A percentile compares a stretch with the other conserved stretches of the same genome.
Conservation (phyloP, 164 flowering plant genomes). For the Pachysandra terminalis region DNA sequence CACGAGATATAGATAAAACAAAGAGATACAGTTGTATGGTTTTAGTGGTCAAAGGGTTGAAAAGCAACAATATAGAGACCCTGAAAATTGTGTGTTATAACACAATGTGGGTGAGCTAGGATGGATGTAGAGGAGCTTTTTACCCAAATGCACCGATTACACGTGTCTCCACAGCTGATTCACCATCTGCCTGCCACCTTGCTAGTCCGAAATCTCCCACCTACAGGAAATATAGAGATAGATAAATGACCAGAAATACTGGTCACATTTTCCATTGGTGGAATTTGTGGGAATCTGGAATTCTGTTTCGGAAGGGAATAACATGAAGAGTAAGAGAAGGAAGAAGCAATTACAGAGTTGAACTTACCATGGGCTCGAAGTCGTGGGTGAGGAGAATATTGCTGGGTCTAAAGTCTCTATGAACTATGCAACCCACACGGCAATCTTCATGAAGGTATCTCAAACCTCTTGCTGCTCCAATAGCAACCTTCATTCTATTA, state of each 20-base stretch:
- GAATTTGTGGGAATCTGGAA: background rate
- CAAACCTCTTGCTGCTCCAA: constrained; percentile 47
- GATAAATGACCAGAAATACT: no score
- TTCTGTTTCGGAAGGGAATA: background rate
- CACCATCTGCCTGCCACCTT: constrained; percentile 35
- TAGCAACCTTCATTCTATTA: constrained; percentile 37
- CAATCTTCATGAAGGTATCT: constrained; percentile 55
- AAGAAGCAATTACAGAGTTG: background rate
- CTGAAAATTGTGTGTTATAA: background rate
- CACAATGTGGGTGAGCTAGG: background rate
- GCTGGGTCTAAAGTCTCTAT: constrained; percentile 44
- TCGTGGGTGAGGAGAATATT: constrained; percentile 52
- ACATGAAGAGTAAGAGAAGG: background rate
- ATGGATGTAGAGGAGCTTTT: background rate
- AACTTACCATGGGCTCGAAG: constrained; percentile 43
- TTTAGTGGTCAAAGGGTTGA: no score
- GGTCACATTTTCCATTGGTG: background rate
- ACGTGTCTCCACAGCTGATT: constrained; percentile 32
- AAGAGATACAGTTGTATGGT: background rate
- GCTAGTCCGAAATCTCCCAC: constrained; percentile 51
- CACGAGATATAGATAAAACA: background rate
- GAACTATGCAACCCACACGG: constrained; percentile 48
- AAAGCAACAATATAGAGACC: no score
- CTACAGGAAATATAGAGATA: constrained; percentile 10
- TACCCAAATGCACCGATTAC: constrained; percentile 43